Conservation (phyloP, 1,284 basidiomycete genomes). For the Pseudozyma hubeiensis region DNA sequence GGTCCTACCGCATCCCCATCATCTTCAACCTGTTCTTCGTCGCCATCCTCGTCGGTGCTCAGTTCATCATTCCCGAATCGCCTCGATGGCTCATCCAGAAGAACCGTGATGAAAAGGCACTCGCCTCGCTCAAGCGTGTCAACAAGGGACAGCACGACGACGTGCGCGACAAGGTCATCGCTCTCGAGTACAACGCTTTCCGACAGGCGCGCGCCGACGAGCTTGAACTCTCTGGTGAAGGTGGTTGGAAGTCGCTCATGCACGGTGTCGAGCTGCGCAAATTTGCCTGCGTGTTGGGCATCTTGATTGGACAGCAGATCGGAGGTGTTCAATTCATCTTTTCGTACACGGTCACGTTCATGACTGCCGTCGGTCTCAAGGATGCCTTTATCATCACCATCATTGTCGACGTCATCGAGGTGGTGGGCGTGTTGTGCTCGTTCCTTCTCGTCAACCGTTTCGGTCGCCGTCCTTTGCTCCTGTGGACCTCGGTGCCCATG, state of each 20-base stretch:
- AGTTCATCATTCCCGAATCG: slow-evolving; percentile 69
- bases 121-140: slow-evolving; percentile 68
- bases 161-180: slow-evolving; percentile 66
- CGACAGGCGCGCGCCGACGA: slow-evolving; percentile 70
- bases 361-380: slow-evolving; percentile 61
- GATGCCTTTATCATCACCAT: slow-evolving; percentile 71
- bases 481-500: slow-evolving; percentile 70
- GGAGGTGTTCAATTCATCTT: slow-evolving; percentile 70
- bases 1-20: slow-evolving; percentile 69
- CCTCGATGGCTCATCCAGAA: slow-evolving; percentile 70
- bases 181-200: slow-evolving; percentile 66
- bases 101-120: slow-evolving; percentile 69
- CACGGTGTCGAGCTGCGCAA: slow-evolving; percentile 66
- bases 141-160: slow-evolving; percentile 69
- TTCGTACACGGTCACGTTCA: slow-evolving; percentile 66
- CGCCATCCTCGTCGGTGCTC: slow-evolving; percentile 63
- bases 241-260: slow-evolving; percentile 70
- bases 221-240: slow-evolving; percentile 63
- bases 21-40: slow-evolving; percentile 71
- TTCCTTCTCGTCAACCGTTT: slow-evolving; percentile 71
- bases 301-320: slow-evolving; percentile 69
- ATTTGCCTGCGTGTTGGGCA: slow-evolving; percentile 70
- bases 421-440: slow-evolving; percentile 69
- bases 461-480: slow-evolving; percentile 70
- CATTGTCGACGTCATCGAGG: slow-evolving; percentile 67